Percentiles rank a stretch among this genome's conserved stretches.
Evolutionary conservation across 2,329 filamentous ascomycete species (phyloP).

Genomic region (Rhynchosporium secalis): DNA sequence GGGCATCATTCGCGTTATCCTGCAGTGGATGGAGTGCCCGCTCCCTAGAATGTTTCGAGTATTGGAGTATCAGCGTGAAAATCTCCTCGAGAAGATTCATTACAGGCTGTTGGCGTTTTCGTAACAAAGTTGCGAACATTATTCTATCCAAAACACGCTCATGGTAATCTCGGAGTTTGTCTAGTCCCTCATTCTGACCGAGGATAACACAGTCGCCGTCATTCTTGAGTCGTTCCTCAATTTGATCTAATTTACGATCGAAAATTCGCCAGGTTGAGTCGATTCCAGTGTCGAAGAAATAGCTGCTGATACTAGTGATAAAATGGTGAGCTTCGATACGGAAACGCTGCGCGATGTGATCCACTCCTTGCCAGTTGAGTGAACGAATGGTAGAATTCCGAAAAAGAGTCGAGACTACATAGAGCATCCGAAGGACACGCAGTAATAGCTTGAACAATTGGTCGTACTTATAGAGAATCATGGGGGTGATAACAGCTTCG

Average conservation of each 20-base stretch:
- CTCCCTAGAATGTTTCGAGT: slow-evolving; percentile 56
- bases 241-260: slow-evolving; percentile 60
- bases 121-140: slow-evolving; percentile 69
- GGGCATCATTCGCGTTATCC: slow-evolving; percentile 42
- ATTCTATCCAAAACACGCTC: slow-evolving; percentile 74
- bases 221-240: slow-evolving; percentile 58
- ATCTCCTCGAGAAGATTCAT: slow-evolving; percentile 74
- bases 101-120: slow-evolving; percentile 72
- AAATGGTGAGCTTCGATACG: slow-evolving; percentile 79
- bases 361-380: slow-evolving; percentile 30
- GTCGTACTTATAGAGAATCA: slow-evolving; percentile 78
- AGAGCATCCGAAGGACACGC: slow-evolving; percentile 75
- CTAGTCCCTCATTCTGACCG: slow-evolving; percentile 59
- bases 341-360: slow-evolving; percentile 51
- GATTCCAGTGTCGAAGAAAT: slow-evolving; percentile 80
- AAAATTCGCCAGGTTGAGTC: slow-evolving; percentile 72
- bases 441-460: slow-evolving; percentile 78
- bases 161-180: slow-evolving; percentile 67
- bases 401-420: slow-evolving; percentile 67
- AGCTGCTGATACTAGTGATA: slow-evolving; percentile 67
- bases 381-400: slow-evolving; percentile 52
- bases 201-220: slow-evolving; percentile 43
- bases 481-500: slow-evolving; percentile 69
- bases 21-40: slow-evolving; percentile 41
- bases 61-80: slow-evolving; percentile 69